Percentiles rank a stretch among this genome's conserved stretches.
Conservation (phyloP, 202 grass and related monocot species). For the Setaria italica region DNA sequence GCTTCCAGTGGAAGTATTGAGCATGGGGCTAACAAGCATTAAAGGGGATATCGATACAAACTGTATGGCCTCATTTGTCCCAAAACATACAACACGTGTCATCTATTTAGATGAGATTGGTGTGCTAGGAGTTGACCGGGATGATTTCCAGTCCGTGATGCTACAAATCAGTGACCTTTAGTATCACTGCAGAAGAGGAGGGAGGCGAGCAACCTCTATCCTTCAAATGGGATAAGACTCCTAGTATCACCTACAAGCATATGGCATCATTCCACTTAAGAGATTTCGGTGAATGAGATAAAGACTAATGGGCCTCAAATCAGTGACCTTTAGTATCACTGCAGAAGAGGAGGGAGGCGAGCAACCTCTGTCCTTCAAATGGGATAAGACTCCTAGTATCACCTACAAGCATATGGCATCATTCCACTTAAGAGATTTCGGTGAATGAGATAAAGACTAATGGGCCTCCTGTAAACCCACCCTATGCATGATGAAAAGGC, state of each 20-base stretch:
- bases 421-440: background rate
- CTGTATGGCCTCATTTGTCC: background rate
- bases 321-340: background rate
- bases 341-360: constrained; percentile 8
- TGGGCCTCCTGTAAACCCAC: background rate
- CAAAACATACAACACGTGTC: background rate
- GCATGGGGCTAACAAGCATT: background rate
- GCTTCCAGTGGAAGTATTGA: background rate
- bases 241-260: background rate
- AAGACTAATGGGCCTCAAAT: too few relatives aligned
- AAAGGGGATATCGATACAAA: background rate
- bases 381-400: background rate
- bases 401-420: background rate
- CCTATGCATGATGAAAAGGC: background rate
- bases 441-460: constrained; percentile 4
- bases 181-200: background rate
- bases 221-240: background rate
- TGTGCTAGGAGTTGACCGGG: background rate
- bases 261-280: background rate
- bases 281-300: too few relatives aligned
- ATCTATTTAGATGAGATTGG: constrained; percentile 24
- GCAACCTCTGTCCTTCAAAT: background rate
- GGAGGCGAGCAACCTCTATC: constrained; percentile 1
- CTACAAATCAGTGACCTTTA: constrained; percentile 7
- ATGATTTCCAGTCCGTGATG: constrained; percentile 21